A percentile compares a stretch with the other conserved stretches of the same genome.
phyloP scores from a whole-genome alignment of 495 filamentous ascomycete species.

The Lophium mytilinum region DNA sequence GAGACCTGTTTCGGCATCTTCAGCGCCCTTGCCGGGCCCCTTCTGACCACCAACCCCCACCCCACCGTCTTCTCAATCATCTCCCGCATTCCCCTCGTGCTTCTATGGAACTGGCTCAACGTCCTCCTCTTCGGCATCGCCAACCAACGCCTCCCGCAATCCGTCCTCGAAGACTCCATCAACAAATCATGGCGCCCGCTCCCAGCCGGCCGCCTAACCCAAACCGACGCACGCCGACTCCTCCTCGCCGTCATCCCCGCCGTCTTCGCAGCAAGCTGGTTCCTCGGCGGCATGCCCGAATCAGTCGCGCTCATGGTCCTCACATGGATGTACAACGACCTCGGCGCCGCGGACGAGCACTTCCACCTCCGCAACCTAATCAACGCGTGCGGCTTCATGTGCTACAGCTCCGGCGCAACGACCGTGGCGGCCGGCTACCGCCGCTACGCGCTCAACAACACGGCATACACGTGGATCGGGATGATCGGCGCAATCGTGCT shows the following conservation, averaged over 20 bases:
- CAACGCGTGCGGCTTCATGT: conserved; percentile 37
- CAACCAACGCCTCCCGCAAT: conserved; percentile 43
- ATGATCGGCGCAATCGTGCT: conserved; percentile 40
- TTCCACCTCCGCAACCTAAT: conserved; percentile 38
- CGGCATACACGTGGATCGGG: conserved; percentile 36
- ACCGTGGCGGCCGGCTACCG: neutral
- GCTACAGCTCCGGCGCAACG: conserved; percentile 30
- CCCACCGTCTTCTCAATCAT: neutral
- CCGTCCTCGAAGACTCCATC: conserved; percentile 39
- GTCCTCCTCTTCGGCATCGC: conserved; percentile 39
- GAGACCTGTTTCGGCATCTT: conserved; percentile 12
- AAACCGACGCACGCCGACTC: conserved; percentile 30
- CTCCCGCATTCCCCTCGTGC: neutral
- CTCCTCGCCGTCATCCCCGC: conserved; percentile 35
- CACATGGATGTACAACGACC: conserved; percentile 49
- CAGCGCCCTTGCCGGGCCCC: neutral
- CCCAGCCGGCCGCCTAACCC: conserved; percentile 36
- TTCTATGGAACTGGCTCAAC: conserved; percentile 29
- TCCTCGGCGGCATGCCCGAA: conserved; percentile 34
- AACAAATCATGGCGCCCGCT: conserved; percentile 57
- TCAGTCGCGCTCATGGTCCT: conserved; percentile 34
- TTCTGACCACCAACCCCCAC: neutral
- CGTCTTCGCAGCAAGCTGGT: conserved; percentile 26
- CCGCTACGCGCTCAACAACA: conserved; percentile 6
- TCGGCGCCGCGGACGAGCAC: conserved; percentile 40